Evolutionary conservation across 108 stramenopile species (phyloP).

Genomic region (Cafeteria roenbergensis): DNA sequence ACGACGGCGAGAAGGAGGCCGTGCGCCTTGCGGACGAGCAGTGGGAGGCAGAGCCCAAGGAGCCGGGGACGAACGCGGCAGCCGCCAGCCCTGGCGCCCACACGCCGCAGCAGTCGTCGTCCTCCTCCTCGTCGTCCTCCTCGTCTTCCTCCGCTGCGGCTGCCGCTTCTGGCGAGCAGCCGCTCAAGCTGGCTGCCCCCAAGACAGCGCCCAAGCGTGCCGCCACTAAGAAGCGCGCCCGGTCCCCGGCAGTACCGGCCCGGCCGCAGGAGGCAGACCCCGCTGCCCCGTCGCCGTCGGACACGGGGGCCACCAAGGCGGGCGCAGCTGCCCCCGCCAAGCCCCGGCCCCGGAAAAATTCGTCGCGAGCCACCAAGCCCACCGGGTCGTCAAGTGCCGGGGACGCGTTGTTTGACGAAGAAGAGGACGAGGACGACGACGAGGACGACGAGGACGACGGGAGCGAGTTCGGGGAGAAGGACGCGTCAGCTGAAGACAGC

Average conservation of each 20-base stretch:
- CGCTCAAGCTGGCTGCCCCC: too few species aligned
- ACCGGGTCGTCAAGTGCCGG: not conserved
- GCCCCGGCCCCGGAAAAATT: not conserved
- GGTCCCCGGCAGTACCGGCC: too few species aligned
- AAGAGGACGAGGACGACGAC: conserved; percentile 15
- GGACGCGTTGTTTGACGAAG: conserved; percentile 2
- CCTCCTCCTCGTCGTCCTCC: not conserved
- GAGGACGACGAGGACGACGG: conserved; percentile 1
- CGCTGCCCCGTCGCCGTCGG: too few species aligned
- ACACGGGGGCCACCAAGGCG: not conserved
- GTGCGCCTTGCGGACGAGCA: not conserved
- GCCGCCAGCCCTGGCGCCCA: not conserved
- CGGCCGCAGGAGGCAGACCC: too few species aligned
- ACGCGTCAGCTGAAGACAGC: not conserved
- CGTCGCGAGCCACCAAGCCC: not conserved
- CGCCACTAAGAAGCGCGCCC: too few species aligned
- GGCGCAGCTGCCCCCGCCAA: not conserved
- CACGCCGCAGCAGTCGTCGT: not conserved
- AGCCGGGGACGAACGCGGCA: too few species aligned
- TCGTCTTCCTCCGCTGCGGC: not conserved
- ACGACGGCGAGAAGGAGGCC: not conserved
- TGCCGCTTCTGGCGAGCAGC: too few species aligned
- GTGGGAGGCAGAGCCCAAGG: not conserved
- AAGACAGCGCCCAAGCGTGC: too few species aligned
- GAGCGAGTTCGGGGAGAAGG: not conserved